Conservation (phyloP, 371 early-diverging fungal genomes). For the Circinella umbellata region DNA sequence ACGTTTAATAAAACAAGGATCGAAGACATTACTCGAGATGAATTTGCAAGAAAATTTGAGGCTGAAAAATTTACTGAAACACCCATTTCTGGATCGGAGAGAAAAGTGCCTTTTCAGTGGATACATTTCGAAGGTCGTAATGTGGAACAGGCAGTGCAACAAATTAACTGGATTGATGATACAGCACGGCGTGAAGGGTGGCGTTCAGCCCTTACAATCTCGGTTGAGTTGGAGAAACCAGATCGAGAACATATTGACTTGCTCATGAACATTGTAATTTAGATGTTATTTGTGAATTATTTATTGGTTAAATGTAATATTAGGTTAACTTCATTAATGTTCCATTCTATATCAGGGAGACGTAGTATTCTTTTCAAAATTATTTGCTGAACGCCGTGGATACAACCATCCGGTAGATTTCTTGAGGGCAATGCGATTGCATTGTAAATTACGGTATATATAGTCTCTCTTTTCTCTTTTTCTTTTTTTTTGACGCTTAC, state of each 20-base stretch:
- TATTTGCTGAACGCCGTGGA: conserved; percentile 66
- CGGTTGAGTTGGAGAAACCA: conserved; percentile 72
- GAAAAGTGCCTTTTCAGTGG: conserved; percentile 36
- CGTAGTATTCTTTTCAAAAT: conserved; percentile 69
- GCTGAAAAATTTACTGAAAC: background rate
- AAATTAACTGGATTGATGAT: conserved; percentile 60
- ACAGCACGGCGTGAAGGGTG: conserved; percentile 43
- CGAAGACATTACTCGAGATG: conserved; percentile 27
- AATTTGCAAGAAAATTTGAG: conserved; percentile 22
- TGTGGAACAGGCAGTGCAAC: conserved; percentile 49
- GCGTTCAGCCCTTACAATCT: conserved; percentile 56
- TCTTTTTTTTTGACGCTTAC: no score
- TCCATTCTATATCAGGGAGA: conserved; percentile 45
- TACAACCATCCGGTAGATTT: conserved; percentile 50
- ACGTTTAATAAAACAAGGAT: conserved; percentile 7
- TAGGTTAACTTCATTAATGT: background rate
- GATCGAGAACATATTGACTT: conserved; percentile 60
- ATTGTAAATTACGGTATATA: conserved; percentile 55
- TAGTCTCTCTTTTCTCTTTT: background rate
- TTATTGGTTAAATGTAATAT: no score
- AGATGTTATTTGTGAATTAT: no score
- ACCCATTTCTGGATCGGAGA: conserved; percentile 5
- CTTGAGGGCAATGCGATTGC: conserved; percentile 39
- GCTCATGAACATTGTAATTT: conserved; percentile 46
- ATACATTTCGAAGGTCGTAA: conserved; percentile 77